Conservation (phyloP, 2,329 filamentous ascomycete genomes). For the Trichoderma koningii region DNA sequence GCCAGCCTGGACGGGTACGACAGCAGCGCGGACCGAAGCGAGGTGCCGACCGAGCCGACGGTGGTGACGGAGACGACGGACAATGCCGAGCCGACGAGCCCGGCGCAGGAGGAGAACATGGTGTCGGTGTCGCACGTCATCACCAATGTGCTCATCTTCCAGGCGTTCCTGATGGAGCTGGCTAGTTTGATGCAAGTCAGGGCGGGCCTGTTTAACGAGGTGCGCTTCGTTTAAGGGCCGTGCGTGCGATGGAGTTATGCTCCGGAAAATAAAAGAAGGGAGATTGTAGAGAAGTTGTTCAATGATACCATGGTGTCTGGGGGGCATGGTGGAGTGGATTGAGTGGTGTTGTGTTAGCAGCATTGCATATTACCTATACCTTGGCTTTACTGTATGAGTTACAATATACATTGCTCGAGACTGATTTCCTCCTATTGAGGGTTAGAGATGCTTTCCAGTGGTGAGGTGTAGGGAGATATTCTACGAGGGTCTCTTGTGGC, state of each 20-base stretch:
- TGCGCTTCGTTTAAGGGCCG: constrained; percentile 55
- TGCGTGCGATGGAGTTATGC: not conserved
- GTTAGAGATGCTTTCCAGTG: no score
- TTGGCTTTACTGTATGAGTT: not conserved
- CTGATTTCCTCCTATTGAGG: no score
- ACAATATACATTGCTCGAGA: no score
- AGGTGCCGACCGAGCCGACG: constrained; percentile 31
- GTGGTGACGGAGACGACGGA: constrained; percentile 32
- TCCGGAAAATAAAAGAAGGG: not conserved
- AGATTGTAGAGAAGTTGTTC: not conserved
- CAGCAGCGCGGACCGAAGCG: constrained; percentile 28
- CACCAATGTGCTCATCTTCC: constrained; percentile 76
- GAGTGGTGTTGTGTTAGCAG: constrained; percentile 7
- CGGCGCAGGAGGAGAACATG: constrained; percentile 36
- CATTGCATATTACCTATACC: constrained; percentile 9
- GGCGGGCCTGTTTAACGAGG: constrained; percentile 74
- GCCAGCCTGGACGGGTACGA: constrained; percentile 30
- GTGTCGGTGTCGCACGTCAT: constrained; percentile 76
- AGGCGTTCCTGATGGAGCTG: constrained; percentile 78
- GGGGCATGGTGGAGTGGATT: not conserved
- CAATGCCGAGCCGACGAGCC: constrained; percentile 25
- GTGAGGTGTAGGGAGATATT: no score
- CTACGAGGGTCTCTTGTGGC: no score
- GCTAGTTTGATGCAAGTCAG: constrained; percentile 74
- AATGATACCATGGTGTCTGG: not conserved